Conservation (phyloP, 2,329 filamentous ascomycete species). For the Arthrobotrys iridis region DNA sequence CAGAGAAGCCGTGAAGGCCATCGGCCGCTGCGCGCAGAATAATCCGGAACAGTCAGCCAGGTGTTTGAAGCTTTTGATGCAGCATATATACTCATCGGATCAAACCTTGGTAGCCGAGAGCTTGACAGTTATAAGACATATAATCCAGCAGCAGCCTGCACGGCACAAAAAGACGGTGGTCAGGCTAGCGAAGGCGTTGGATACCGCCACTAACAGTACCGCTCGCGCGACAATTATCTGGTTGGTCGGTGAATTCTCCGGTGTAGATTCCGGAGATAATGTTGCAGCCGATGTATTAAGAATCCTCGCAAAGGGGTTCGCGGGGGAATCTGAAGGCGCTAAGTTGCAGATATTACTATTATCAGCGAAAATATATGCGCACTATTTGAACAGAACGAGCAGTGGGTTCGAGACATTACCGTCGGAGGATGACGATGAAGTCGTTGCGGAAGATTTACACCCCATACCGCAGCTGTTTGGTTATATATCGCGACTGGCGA, state of each 20-base stretch:
- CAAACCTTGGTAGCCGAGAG: constrained; percentile 90
- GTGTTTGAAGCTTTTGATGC: constrained; percentile 82
- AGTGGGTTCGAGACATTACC: constrained; percentile 61
- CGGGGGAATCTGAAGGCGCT: constrained; percentile 82
- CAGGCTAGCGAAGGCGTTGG: constrained; percentile 87
- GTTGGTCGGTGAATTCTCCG: constrained; percentile 80
- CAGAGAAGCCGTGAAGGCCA: constrained; percentile 87
- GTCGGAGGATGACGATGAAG: constrained; percentile 53
- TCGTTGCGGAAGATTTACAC: constrained; percentile 66
- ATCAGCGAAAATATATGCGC: constrained; percentile 95
- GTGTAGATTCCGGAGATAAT: constrained; percentile 80
- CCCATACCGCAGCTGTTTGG: constrained; percentile 81
- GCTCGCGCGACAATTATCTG: constrained; percentile 95
- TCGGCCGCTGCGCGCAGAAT: constrained; percentile 89
- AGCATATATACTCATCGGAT: constrained; percentile 88
- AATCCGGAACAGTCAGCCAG: constrained; percentile 76
- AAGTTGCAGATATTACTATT: constrained; percentile 92
- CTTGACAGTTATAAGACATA: constrained; percentile 90
- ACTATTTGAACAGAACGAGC: constrained; percentile 77
- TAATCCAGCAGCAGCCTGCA: constrained; percentile 89
- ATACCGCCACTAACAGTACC: constrained; percentile 84
- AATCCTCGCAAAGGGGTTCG: constrained; percentile 85
- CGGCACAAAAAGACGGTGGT: constrained; percentile 87
- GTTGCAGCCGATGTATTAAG: constrained; percentile 92
- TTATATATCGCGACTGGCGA: constrained; percentile 82